Percentiles rank a stretch among this genome's conserved stretches.
Conservation (phyloP, 2,329 filamentous ascomycete species). For the Fusarium neocosmosporiellum region DNA sequence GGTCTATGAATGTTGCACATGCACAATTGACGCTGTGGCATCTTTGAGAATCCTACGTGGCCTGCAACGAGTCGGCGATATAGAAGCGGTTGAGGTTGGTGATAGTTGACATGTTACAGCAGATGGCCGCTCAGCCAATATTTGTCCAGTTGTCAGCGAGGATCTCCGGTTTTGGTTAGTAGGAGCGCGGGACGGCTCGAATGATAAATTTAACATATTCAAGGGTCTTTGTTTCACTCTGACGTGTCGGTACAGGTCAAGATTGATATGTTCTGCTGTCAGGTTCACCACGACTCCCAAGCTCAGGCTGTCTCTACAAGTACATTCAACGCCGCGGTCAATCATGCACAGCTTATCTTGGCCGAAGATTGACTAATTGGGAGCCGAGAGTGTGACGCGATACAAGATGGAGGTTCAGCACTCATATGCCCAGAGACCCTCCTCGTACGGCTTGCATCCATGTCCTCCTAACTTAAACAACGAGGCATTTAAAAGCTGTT, state of each 20-base stretch:
- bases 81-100: not conserved
- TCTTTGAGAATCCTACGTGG: not conserved
- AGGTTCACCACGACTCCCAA: not conserved
- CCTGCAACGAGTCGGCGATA: not conserved
- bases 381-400: not conserved
- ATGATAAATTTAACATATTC: not conserved
- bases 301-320: not conserved
- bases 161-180: not conserved
- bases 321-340: not conserved
- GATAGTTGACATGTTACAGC: not conserved
- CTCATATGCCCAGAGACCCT: not conserved
- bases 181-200: not conserved
- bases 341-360: not conserved
- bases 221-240: not conserved
- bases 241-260: not conserved
- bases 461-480: not conserved
- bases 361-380: not conserved
- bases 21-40: not conserved
- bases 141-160: not conserved
- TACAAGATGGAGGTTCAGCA: not conserved
- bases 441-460: not conserved
- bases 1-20: not conserved
- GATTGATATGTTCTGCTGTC: not conserved
- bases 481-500: not conserved
- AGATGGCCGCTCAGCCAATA: not conserved